Conservation (phyloP, 306 rosid species). For the Cicer pinnatifidum region DNA sequence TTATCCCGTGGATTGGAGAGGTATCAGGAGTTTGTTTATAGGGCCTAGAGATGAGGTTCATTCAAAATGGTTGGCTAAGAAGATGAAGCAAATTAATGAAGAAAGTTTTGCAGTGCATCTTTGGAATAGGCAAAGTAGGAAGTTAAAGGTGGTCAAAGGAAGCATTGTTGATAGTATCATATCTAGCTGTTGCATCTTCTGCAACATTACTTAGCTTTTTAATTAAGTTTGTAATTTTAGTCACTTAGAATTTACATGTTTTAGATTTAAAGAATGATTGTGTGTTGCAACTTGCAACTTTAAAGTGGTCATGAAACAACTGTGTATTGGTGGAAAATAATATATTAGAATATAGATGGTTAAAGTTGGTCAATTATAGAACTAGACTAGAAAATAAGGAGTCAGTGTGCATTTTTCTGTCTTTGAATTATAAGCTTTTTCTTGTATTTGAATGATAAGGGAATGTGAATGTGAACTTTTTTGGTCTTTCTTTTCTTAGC, state of each 20-base stretch:
- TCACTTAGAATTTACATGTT: conserved; percentile 27
- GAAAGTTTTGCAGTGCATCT: conserved; percentile 72
- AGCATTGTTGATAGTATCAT: conserved; percentile 69
- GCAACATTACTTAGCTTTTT: conserved; percentile 48
- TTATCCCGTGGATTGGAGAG: conserved; percentile 86
- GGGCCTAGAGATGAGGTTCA: conserved; percentile 61
- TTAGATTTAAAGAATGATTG: conserved; percentile 12
- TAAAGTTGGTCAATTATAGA: background rate
- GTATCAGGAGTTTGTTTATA: conserved; percentile 57
- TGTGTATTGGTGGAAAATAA: background rate
- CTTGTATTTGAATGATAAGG: too few relatives aligned
- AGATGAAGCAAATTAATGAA: conserved; percentile 57
- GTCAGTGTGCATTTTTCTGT: background rate
- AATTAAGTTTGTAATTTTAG: conserved; percentile 43
- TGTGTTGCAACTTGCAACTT: conserved; percentile 40
- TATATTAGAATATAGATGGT: background rate
- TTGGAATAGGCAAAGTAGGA: conserved; percentile 82
- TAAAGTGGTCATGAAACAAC: conserved; percentile 16
- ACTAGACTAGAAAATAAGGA: background rate
- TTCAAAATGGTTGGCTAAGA: conserved; percentile 63
- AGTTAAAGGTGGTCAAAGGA: conserved; percentile 64
- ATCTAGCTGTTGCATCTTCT: conserved; percentile 58
- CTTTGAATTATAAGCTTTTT: too few relatives aligned
- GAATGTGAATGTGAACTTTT: background rate
- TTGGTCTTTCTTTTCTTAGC: background rate